A percentile compares a stretch with the other conserved stretches of the same genome.
Conservation (phyloP, 2,329 filamentous ascomycete genomes). For the Shiraia bambusicola region DNA sequence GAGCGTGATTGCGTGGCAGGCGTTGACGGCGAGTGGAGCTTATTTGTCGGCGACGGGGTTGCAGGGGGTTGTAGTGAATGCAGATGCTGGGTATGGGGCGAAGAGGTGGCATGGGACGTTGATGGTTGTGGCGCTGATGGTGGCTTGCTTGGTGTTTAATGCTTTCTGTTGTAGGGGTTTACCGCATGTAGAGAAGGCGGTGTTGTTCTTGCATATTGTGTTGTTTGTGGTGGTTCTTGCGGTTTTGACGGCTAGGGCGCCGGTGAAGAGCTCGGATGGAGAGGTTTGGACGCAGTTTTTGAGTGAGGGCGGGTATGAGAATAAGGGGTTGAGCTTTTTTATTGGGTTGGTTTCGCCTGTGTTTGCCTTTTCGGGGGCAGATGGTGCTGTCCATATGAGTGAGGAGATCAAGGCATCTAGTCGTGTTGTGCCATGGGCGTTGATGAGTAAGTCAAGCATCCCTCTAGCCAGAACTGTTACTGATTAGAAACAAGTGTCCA, state of each 20-base stretch:
- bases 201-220: constrained; percentile 49
- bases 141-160: constrained; percentile 45
- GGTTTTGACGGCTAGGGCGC: constrained; percentile 46
- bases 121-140: constrained; percentile 46
- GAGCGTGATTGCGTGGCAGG: constrained; percentile 44
- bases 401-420: constrained; percentile 16
- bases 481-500: not conserved
- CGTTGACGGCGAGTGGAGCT: constrained; percentile 22
- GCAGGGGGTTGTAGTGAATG: constrained; percentile 35
- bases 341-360: constrained; percentile 37
- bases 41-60: constrained; percentile 24
- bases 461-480: not conserved
- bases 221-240: constrained; percentile 53
- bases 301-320: constrained; percentile 47
- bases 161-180: constrained; percentile 45
- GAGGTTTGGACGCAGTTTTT: constrained; percentile 49
- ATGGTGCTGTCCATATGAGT: constrained; percentile 20
- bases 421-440: constrained; percentile 1
- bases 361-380: constrained; percentile 25
- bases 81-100: constrained; percentile 36
- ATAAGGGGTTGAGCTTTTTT: constrained; percentile 41
- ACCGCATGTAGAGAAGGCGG: constrained; percentile 47
- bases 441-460: constrained; percentile 6
- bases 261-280: constrained; percentile 37
- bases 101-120: constrained; percentile 53